phyloP scores from a whole-genome alignment of 192 early-diverging fungal genomes.

The Gaertneriomyces semiglobifer region DNA sequence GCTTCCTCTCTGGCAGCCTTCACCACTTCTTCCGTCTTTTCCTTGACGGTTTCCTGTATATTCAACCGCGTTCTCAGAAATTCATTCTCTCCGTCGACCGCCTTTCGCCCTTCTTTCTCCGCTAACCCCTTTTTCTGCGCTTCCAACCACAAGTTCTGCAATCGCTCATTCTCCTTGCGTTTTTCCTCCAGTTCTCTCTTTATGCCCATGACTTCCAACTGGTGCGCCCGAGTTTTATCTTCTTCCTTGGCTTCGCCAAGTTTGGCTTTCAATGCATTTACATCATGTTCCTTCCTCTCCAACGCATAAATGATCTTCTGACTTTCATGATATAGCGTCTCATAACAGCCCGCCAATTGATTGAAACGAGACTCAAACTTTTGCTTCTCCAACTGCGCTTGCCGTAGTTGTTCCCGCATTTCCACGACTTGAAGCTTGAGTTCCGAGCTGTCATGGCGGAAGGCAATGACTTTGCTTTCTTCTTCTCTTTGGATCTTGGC shows the following conservation, averaged over 20 bases:
- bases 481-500: slow-evolving; percentile 21
- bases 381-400: too few species aligned
- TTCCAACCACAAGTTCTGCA: slow-evolving; percentile 52
- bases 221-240: slow-evolving; percentile 33
- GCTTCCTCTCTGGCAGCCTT: slow-evolving; percentile 37
- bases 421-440: slow-evolving; percentile 28
- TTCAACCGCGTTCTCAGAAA: slow-evolving; percentile 43
- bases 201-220: slow-evolving; percentile 34
- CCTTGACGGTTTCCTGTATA: slow-evolving; percentile 44
- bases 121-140: slow-evolving; percentile 43
- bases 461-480: slow-evolving; percentile 35
- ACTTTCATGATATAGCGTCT: slow-evolving; percentile 33
- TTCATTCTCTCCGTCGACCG: slow-evolving; percentile 32
- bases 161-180: slow-evolving; percentile 40
- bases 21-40: slow-evolving; percentile 39
- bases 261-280: slow-evolving; percentile 45
- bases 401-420: slow-evolving; percentile 18
- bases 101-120: slow-evolving; percentile 24
- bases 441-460: slow-evolving; percentile 44
- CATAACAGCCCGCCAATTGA: slow-evolving; percentile 28
- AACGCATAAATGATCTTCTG: slow-evolving; percentile 37
- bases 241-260: slow-evolving; percentile 28
- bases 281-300: slow-evolving; percentile 52
- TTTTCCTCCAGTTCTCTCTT: slow-evolving; percentile 36
- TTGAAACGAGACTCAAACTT: too few species aligned